phyloP scores from a whole-genome alignment of 2,329 filamentous ascomycete genomes.

The Hymenoscyphus occultus region DNA sequence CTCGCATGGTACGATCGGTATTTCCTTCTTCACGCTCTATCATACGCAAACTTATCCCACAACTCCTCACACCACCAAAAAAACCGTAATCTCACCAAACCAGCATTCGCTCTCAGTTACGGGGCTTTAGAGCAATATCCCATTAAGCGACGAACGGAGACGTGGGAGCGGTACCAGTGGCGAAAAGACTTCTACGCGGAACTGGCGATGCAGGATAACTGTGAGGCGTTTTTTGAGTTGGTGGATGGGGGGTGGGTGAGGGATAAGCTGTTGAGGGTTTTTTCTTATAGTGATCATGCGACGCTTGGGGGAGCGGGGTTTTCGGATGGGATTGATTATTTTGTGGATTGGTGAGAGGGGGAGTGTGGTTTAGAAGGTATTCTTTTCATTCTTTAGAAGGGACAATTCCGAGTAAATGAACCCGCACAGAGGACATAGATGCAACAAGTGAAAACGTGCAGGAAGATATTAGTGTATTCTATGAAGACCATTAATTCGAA shows the following conservation, averaged over 20 bases:
- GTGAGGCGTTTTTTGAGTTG: no score
- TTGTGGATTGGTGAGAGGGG: constrained; percentile 2
- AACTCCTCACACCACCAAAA: not conserved
- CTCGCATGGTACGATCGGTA: constrained; percentile 1
- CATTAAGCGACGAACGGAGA: constrained; percentile 2
- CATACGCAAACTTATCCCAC: not conserved
- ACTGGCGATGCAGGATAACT: not conserved
- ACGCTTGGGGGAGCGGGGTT: not conserved
- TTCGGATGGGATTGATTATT: constrained; percentile 10
- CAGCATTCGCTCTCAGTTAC: constrained; percentile 3
- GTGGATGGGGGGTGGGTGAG: no score
- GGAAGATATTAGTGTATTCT: no score
- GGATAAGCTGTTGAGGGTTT: not conserved
- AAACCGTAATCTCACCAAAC: not conserved
- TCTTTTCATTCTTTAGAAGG: no score
- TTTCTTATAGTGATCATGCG: constrained; percentile 3
- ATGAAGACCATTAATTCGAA: no score
- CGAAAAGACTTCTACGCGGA: not conserved
- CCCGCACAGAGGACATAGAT: no score
- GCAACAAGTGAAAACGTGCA: no score
- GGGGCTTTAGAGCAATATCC: not conserved
- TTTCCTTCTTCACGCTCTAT: not conserved
- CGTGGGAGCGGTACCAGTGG: constrained; percentile 1
- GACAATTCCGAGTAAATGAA: no score
- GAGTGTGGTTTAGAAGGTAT: no score